These are phyloP conservation scores for Chaetomium tenue DNA, from an alignment of 495 filamentous ascomycete species.

Conservation along the genomic window DNA sequence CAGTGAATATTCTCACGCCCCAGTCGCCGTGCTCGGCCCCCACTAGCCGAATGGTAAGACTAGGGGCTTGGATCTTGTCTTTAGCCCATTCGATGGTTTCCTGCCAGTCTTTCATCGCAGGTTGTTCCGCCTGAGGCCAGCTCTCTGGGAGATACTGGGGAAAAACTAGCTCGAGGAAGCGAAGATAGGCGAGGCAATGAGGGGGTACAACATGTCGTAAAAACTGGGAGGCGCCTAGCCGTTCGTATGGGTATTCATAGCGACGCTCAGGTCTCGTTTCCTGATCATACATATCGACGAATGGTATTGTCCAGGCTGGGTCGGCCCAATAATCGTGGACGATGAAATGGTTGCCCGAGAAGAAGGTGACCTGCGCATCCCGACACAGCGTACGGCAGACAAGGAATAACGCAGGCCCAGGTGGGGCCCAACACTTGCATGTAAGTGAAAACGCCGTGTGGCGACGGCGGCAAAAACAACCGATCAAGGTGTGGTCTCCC, in stretches of 20 bases:
- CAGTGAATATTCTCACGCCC: no score
- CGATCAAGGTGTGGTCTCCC: not conserved
- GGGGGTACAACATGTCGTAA: not conserved
- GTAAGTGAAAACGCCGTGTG: slow-evolving; percentile 20
- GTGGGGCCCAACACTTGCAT: slow-evolving; percentile 23
- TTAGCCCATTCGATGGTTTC: not conserved
- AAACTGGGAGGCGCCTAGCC: slow-evolving; percentile 5
- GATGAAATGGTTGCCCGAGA: slow-evolving; percentile 6
- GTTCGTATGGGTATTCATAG: not conserved
- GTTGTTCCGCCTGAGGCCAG: not conserved
- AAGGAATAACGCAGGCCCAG: slow-evolving; percentile 6
- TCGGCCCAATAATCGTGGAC: not conserved
- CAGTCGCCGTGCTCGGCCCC: not conserved
- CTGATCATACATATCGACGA: not conserved
- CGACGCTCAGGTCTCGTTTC: not conserved
- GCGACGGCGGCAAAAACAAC: slow-evolving; percentile 23
- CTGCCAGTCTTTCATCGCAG: not conserved
- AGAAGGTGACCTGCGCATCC: slow-evolving; percentile 10
- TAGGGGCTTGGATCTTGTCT: not conserved
- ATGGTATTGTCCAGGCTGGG: not conserved
- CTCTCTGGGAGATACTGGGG: not conserved
- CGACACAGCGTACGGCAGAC: not conserved
- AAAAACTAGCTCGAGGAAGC: slow-evolving; percentile 1
- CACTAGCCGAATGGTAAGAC: not conserved
- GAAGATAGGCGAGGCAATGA: slow-evolving; percentile 2